Evolutionary conservation across 1,284 basidiomycete genomes (phyloP).

Genomic region (Dichomitus squalens): DNA sequence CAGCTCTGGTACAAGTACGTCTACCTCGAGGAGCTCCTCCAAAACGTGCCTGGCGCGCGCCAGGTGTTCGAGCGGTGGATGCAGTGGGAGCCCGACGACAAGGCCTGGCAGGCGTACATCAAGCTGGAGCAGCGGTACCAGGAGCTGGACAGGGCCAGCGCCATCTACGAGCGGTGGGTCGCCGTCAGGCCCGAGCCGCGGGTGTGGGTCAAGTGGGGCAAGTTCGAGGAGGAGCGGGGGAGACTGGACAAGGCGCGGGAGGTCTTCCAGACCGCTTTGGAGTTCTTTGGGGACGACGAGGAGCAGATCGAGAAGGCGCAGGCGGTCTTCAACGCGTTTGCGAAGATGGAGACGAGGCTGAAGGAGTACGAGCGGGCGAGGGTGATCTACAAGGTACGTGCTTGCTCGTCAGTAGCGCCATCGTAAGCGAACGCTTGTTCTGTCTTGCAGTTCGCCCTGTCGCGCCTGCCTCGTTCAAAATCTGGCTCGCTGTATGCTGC

Average conservation of each 20-base stretch:
- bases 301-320: constrained; percentile 98
- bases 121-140: constrained; percentile 95
- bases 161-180: constrained; percentile 95
- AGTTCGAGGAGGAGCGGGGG: constrained; percentile 93
- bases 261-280: constrained; percentile 95
- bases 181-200: constrained; percentile 92
- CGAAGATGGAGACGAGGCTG: constrained; percentile 95
- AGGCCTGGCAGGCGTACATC: constrained; percentile 98
- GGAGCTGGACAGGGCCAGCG: constrained; percentile 90
- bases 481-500: constrained; percentile 84
- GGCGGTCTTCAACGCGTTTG: constrained; percentile 94
- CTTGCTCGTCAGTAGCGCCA: neutral
- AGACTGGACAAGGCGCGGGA: constrained; percentile 90
- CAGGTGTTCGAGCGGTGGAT: constrained; percentile 99
- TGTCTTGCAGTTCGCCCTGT: constrained; percentile 79
- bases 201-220: constrained; percentile 97
- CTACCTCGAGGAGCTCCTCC: constrained; percentile 95
- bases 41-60: constrained; percentile 93
- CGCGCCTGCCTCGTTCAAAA: constrained; percentile 89
- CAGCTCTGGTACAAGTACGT: constrained; percentile 99
- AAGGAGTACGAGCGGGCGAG: constrained; percentile 97
- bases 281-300: constrained; percentile 97
- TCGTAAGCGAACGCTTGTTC: neutral
- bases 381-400: constrained; percentile 89
- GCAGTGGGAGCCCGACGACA: constrained; percentile 99